Percentiles rank a stretch among this genome's conserved stretches.
Conservation (phyloP, 2,329 filamentous ascomycete species). For the Alternaria sp. region DNA sequence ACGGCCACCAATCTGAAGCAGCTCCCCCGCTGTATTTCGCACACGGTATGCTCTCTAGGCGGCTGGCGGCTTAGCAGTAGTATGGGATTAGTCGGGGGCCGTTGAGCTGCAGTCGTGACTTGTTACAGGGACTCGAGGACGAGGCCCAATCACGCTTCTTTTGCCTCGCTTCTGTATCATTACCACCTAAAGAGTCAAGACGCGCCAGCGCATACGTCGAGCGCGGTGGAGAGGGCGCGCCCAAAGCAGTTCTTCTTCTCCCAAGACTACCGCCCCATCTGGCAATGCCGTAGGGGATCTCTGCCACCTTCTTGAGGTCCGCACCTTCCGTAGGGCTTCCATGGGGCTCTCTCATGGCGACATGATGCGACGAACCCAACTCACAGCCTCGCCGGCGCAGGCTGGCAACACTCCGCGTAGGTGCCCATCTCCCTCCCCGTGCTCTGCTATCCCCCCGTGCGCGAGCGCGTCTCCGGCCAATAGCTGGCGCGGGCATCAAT, state of each 20-base stretch:
- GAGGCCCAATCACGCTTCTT: constrained; percentile 18
- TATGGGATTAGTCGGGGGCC: not conserved
- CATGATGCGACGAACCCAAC: constrained; percentile 47
- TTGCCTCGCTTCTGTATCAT: constrained; percentile 17
- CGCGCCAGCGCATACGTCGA: constrained; percentile 31
- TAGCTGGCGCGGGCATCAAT: constrained; percentile 37
- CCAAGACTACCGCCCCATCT: constrained; percentile 26
- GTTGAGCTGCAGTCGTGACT: constrained; percentile 17
- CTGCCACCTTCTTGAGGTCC: constrained; percentile 7
- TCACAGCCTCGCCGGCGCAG: constrained; percentile 63
- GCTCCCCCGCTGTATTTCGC: not conserved
- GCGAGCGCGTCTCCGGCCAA: constrained; percentile 26
- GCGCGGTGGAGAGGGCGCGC: constrained; percentile 19
- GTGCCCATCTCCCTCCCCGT: constrained; percentile 45
- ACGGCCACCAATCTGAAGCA: constrained; percentile 12
- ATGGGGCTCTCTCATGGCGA: constrained; percentile 29
- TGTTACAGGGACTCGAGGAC: constrained; percentile 14
- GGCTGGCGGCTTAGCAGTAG: not conserved
- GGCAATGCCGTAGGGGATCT: constrained; percentile 25
- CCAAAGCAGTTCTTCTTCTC: constrained; percentile 22
- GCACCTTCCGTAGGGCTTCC: constrained; percentile 11
- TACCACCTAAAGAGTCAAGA: constrained; percentile 19
- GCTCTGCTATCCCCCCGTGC: constrained; percentile 3
- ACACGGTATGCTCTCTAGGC: not conserved
- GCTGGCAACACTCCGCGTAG: constrained; percentile 63